Evolutionary conservation across 129 eudicot genomes (phyloP), one percentile per base, ranked within the genome.

Genomic region (Flaveria brownii): DNA sequence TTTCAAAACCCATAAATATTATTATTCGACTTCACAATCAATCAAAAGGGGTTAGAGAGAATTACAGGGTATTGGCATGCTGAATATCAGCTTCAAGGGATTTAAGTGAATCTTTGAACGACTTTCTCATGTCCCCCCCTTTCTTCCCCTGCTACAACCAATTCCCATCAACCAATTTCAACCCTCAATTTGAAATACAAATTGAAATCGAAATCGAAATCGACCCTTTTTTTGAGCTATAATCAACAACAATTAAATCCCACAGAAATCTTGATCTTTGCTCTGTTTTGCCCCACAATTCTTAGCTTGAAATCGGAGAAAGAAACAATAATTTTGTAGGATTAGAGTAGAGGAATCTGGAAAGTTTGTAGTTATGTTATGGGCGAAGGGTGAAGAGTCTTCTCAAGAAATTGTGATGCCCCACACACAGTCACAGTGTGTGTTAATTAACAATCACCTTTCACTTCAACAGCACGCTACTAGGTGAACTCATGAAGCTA

Each of bases 11-110:
- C 14, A 46, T 17, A 36, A 25, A 1, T 9, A 45, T 10, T 45
- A 43, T 9, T 17, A 41, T 50, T 8, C 30, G 51, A 70, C 5
- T 13, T 51, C 42, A 70, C n/a, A 62, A 13, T 36, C 16, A 54
- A 10, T 11, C 23, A 16, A 23, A 33, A 39, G 61, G 14, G 4
- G 36, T 17, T 2, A 68, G 66, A 70, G 77, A 71, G 54, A 70
- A 43, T 57, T 88, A 91, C 97, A 91, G 84, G 50, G 97, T 88
- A 74, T 91, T 91, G 83, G 96, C 97, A 82, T 85, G 90, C 33
- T 88, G 97, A 80, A 91, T 91, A 84, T 89, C 96, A 80, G 97
- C 97, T 89, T 91, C 89, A 84, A 91, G 97, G 13, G 96, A 89
- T 87, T 91, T 91, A 56, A 91, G 85, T 26, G 96, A 87, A 85